These are phyloP conservation scores for Chlorophyllum brunneum DNA, from an alignment of 768 basidiomycete genomes.

Conservation along the genomic window DNA sequence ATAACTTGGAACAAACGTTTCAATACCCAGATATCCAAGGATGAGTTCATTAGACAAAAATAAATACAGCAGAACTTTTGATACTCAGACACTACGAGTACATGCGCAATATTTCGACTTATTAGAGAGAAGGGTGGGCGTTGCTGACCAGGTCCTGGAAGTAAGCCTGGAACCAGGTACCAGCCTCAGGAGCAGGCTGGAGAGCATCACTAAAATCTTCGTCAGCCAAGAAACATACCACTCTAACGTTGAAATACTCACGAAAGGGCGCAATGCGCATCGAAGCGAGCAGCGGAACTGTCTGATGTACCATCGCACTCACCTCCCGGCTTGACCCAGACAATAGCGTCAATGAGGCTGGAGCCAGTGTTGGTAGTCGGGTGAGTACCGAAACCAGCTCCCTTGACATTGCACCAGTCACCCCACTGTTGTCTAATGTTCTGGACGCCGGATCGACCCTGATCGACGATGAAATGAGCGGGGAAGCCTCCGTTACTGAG, in stretches of 20 bases:
- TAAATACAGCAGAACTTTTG: constrained; percentile 5
- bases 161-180: constrained; percentile 68
- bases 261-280: constrained; percentile 45
- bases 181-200: constrained; percentile 57
- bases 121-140: constrained; percentile 49
- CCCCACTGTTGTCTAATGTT: constrained; percentile 59
- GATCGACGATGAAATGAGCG: constrained; percentile 64
- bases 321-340: constrained; percentile 69
- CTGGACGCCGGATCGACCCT: constrained; percentile 61
- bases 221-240: constrained; percentile 7
- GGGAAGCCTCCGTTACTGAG: constrained; percentile 44
- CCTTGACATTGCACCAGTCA: constrained; percentile 67
- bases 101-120: constrained; percentile 12
- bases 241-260: constrained; percentile 25
- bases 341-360: constrained; percentile 53
- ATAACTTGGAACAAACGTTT: no score
- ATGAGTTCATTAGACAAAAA: background rate
- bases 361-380: constrained; percentile 55
- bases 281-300: constrained; percentile 49
- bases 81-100: background rate
- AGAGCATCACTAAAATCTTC: constrained; percentile 40
- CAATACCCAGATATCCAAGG: background rate
- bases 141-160: constrained; percentile 51
- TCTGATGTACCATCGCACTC: constrained; percentile 62
- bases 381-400: constrained; percentile 58